Evolutionary conservation across 2,329 filamentous ascomycete genomes (phyloP).

Genomic region (Tolypocladium tundrense): DNA sequence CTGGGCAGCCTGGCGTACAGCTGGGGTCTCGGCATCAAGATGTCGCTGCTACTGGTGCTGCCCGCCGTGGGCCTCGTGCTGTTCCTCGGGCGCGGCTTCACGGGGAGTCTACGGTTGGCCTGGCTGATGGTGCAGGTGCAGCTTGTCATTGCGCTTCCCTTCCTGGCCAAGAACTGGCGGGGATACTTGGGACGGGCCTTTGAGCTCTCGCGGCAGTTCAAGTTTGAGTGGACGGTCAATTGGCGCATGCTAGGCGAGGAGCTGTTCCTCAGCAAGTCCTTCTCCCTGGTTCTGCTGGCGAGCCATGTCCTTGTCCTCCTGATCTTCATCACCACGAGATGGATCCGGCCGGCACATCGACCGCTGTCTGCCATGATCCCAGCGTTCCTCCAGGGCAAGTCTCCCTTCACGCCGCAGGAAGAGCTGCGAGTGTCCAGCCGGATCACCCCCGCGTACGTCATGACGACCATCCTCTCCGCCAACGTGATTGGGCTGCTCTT

Average conservation of each 20-base stretch:
- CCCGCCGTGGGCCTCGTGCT: slow-evolving; percentile 72
- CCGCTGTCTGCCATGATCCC: slow-evolving; percentile 43
- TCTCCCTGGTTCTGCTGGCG: slow-evolving; percentile 57
- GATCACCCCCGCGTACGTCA: slow-evolving; percentile 62
- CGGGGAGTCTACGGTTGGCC: slow-evolving; percentile 55
- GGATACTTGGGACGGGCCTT: slow-evolving; percentile 79
- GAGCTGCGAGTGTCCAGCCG: slow-evolving; percentile 45
- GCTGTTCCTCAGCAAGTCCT: slow-evolving; percentile 58
- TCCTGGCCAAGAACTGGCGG: slow-evolving; percentile 51
- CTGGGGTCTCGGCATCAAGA: slow-evolving; percentile 82
- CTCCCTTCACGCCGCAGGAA: slow-evolving; percentile 38
- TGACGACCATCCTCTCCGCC: slow-evolving; percentile 66
- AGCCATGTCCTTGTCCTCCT: slow-evolving; percentile 56
- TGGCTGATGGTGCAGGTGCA: slow-evolving; percentile 71
- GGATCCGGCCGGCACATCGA: slow-evolving; percentile 59
- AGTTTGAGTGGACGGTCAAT: slow-evolving; percentile 98
- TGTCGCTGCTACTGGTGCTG: slow-evolving; percentile 75
- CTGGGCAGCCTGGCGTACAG: slow-evolving; percentile 64
- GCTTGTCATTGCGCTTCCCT: slow-evolving; percentile 56
- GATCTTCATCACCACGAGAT: slow-evolving; percentile 56
- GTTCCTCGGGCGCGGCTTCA: slow-evolving; percentile 61
- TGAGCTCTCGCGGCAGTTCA: slow-evolving; percentile 80
- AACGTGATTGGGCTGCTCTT: slow-evolving; percentile 75
- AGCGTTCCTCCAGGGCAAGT: slow-evolving; percentile 29
- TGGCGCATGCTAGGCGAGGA: slow-evolving; percentile 92